Base-by-base conservation (phyloP, 2,329 filamentous ascomycete species). In the Alternaria sp. region DNA sequence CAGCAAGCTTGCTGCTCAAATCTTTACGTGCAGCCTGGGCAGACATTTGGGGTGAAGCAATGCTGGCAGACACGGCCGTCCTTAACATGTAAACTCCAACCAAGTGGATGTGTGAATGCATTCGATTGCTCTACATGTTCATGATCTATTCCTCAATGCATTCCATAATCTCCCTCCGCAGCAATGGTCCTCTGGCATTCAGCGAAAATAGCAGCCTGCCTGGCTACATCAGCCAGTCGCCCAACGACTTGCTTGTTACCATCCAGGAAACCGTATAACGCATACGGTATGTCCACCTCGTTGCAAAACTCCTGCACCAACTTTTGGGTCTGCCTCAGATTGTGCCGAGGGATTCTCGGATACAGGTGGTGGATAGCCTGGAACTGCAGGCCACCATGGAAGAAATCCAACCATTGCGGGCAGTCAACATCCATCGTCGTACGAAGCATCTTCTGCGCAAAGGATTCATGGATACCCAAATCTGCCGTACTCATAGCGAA, bases 361-460 rank as follows among this genome's bases (percentile, higher is more conserved):
- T 89, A 92, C 11, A 92, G 78, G 68, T 92, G 90, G 77, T 92
- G 90, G 3, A 91, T 85, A 7, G 87, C 89, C 78, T 92, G 90
- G 79, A 92, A 92, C 79, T 92, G 90, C 26, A 92, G 82, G 1
- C 90, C 90, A 52, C 90, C 90, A 75, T 92, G 90, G 73, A 91
- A 84, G 69, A 89, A 92, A 75, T 92, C 90, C 25, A 92, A 81
- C 90, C 90, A 92, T 23, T 84, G 81, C 0, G 90, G 90, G 77
- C 90, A 92, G 70, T 91, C 89, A 51, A 92, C 87, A 71, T 92
- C 90, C 89, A 92, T 91, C 25, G 89, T 91, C 4, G 90, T 92
- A 47, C 90, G 85, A 40, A 92, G 81, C 84, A 90, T 89, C 71
- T 88, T 88, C 80, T 91, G 89, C 0, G 89, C 83, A 73, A 91